phyloP scores from a whole-genome alignment of 2,329 filamentous ascomycete genomes.

The Colletotrichum lupini region DNA sequence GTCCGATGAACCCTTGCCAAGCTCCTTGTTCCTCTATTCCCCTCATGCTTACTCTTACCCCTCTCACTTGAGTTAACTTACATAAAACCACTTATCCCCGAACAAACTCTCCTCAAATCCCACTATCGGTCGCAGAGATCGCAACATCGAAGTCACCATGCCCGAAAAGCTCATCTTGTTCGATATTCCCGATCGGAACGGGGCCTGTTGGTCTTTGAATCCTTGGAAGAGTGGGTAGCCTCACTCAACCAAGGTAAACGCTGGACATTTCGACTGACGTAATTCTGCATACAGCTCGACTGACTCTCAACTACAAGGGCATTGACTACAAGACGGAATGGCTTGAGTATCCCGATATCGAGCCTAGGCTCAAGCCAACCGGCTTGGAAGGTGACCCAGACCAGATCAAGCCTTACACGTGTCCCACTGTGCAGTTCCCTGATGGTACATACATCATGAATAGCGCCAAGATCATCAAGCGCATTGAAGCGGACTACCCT shows the following conservation, averaged over 20 bases:
- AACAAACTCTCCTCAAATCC: background rate
- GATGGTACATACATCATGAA: conserved; percentile 73
- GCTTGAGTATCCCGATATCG: conserved; percentile 76
- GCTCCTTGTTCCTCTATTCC: too few species aligned
- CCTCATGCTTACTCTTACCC: background rate
- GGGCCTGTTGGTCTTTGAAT: conserved; percentile 72
- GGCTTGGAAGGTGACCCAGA: conserved; percentile 58
- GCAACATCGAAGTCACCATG: background rate
- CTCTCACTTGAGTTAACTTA: background rate
- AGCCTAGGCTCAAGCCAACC: conserved; percentile 58
- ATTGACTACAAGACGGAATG: conserved; percentile 76
- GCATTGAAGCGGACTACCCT: conserved; percentile 69
- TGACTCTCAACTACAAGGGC: conserved; percentile 75
- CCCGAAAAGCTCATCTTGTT: conserved; percentile 61
- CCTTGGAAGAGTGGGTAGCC: conserved; percentile 72
- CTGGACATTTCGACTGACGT: background rate
- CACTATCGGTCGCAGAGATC: background rate
- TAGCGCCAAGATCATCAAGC: conserved; percentile 67
- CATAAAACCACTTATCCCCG: background rate
- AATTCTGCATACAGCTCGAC: conserved; percentile 59
- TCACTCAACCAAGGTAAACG: background rate
- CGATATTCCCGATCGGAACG: conserved; percentile 64
- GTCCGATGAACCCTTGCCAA: too few species aligned
- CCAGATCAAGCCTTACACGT: conserved; percentile 57
- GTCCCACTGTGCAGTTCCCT: conserved; percentile 65